Evolutionary conservation across 2,329 filamentous ascomycete genomes (phyloP), one percentile per base, ranked within the genome.

Genomic region (Aspergillus vadensis): DNA sequence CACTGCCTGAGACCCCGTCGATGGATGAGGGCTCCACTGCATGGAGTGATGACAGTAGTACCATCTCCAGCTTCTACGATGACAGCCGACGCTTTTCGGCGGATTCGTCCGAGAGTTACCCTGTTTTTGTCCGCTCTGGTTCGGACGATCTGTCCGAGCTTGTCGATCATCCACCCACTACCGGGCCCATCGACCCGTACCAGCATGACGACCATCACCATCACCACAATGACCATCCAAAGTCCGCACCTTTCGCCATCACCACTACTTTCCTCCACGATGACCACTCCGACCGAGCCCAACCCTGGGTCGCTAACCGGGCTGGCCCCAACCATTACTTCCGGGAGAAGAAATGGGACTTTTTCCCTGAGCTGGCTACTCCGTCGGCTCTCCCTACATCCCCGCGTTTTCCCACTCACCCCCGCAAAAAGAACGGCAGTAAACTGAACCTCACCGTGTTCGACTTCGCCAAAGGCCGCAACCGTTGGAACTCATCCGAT

Each of bases 271-370:
- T 62, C 32, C 56, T 62, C 15, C 59, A 66, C 4, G 70, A 73
- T 15, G 69, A 71, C 17, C 67, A 65, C 12, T 72, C 72, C 55
- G 67, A 65, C 4, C 67, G 63, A 2, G 65, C 67, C 3, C 58
- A 65, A 0, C 61, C 65, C 10, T 71, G 70, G 69, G 57, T 55
- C 9, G 61, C 64, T 25, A 66, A 55, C 7, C 66, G 66, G 5
- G 58, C 62, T 3, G 71, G 69, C 19, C 65, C 70, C 4, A 74
- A 72, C 57, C 74, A 74, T 61, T 77, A 77, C 49, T 77, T 77
- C 49, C 69, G 74, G 6, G 75, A 77, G 49, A 77, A 77, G 65
- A 77, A 76, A 61, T 77, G 73, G 74, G 74, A 77, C 62, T 76
- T 76, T 63, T 77, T 77, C 59, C 75, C 75, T 1, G 75, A 77